Evolutionary conservation across 208 protist species (phyloP), one percentile per base, ranked within the genome.

Genomic region (Acanthamoeba castellanii): DNA sequence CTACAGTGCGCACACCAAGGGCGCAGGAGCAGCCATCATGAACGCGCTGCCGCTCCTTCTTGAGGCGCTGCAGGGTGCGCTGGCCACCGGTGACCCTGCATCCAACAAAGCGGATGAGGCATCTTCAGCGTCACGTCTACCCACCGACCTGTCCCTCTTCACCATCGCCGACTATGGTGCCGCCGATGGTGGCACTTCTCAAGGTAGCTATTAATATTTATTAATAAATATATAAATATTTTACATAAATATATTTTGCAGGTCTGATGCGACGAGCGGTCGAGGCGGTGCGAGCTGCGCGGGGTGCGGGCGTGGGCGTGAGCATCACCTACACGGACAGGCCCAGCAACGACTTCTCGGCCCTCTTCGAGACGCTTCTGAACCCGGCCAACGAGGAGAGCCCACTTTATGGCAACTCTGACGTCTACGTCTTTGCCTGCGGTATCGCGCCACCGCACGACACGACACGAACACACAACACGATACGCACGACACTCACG

Each of bases 301-400:
- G 76, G 22, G 76, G 76, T 9, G 22, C 34, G 22, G 11, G 22
- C n/a, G 45, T 85, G 42, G 76, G 42, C 22, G 76, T 85, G 34
- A 85, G 76, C 47, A 85, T 85, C 76, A 85, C 76, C 22, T 85
- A 85, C 76, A 85, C 76, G 20, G 76, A 85, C 30, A 20, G 76
- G 76, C 76, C 76, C 45, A 85, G 76, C 76, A 85, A 85, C 76
- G 76, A 85, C 47, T 85, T 85, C 45, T 59, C 76, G 2, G 76
- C 76, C n/a, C 76, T 85, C 34, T 85, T 85, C n/a, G 47, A 59
- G 42, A 25, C 30, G 34, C 76, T 85, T 4, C 76, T 59, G 11
- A 42, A 85, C 30, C 32, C 32, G 11, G 42, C 22, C 76, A 85
- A 85, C 47, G 9, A 34, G 14, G 76, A 85, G 76, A 85, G 76